Percentiles rank a stretch among this genome's conserved stretches.
Evolutionary conservation across 352 stramenopile genomes (phyloP).

Genomic region (Pythium folliculosum): DNA sequence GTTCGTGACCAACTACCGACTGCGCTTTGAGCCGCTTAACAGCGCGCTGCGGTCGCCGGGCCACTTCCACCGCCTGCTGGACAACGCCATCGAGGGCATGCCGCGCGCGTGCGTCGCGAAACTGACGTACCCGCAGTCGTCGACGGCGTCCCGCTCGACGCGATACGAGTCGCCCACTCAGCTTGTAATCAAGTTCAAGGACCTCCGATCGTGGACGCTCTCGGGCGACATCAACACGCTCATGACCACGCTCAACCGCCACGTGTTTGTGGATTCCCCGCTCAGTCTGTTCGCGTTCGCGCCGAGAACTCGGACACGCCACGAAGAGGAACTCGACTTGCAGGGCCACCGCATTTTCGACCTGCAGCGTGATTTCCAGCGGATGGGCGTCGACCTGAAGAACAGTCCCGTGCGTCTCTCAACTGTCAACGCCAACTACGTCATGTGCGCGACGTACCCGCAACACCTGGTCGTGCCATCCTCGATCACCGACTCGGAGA

Average conservation of each 20-base stretch:
- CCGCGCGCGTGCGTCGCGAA: conserved; percentile 63
- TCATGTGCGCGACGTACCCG: conserved; percentile 84
- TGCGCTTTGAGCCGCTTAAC: conserved; percentile 71
- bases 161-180: conserved; percentile 44
- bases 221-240: conserved; percentile 61
- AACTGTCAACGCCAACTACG: conserved; percentile 64
- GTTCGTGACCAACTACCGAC: conserved; percentile 64
- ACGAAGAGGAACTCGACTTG: conserved; percentile 36
- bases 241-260: conserved; percentile 69
- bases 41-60: conserved; percentile 40
- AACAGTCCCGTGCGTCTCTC: conserved; percentile 53
- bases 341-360: conserved; percentile 68
- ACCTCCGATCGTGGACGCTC: conserved; percentile 70
- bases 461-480: conserved; percentile 71
- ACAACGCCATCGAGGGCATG: conserved; percentile 61
- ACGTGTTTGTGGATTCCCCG: conserved; percentile 72
- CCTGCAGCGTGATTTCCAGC: conserved; percentile 62
- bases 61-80: conserved; percentile 58
- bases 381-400: conserved; percentile 65
- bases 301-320: not conserved
- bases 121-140: conserved; percentile 69
- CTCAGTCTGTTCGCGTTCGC: conserved; percentile 73
- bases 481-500: conserved; percentile 59
- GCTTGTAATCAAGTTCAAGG: conserved; percentile 82
- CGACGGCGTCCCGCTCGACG: conserved; percentile 27